Base-by-base conservation (phyloP, 495 filamentous ascomycete genomes). In the Immersiella caudata region DNA sequence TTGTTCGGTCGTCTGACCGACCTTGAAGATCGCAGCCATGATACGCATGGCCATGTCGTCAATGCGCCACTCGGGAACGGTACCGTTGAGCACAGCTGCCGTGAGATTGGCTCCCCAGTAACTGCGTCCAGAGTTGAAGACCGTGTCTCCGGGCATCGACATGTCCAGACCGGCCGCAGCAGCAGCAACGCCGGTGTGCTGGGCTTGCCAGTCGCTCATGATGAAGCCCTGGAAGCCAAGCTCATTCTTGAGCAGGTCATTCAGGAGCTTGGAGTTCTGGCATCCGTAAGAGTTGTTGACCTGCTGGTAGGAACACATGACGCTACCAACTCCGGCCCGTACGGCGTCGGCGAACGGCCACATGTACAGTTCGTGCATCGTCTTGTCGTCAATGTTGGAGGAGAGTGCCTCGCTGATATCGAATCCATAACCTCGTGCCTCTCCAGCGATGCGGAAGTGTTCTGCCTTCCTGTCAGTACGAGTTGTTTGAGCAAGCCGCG, bases 251-350 rank as follows among this genome's bases (percentile, higher is more conserved):
- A 99, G 86, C 22, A 97, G 73, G 75, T 90, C 87, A 81, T 97
- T 97, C 60, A 93, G 71, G 3, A 83, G 82, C 74, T 93, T 88
- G 49, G 90, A 93, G 81, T 96, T 97, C 64, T 92, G 89, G 73
- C 93, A 97, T 9, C 84, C 84, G 76, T 95, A 91, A 40, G 88
- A 93, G 76, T 93, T 93, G 78, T 97, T 97, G 74, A 96, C 83
- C 67, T 95, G 92, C 64, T 95, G 89, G 84, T 98, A 98, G 14
- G 90, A 92, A 81, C 94, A 97, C 95, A 99, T 97, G 69, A 97
- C 74, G 16, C 91, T 86, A 26, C 92, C 93, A 7, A 93, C 92
- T 49, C 92, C 92, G 49, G 76, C 80, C 29, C 77, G 72, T 40
- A 82, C 73, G 35, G 81, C 80, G 66, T 82, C 79, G 0, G 67